A percentile compares a stretch with the other conserved stretches of the same genome.
Conservation (phyloP, 2,329 filamentous ascomycete genomes). For the Penicillium sp. region DNA sequence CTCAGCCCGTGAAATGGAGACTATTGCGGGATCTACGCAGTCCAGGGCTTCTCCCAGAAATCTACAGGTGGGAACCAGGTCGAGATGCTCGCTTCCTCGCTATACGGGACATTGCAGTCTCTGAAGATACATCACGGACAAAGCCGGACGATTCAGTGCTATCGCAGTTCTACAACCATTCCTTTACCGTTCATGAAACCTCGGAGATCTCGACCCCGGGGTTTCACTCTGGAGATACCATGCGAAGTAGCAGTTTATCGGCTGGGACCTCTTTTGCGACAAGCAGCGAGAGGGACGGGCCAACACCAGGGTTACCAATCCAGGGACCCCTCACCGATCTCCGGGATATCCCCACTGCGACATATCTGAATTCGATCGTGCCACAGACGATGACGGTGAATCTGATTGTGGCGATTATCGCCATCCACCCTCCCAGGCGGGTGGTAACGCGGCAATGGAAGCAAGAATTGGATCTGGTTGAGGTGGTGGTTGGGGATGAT, state of each 20-base stretch:
- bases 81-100: no score
- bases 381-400: constrained; percentile 78
- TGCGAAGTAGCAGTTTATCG: constrained; percentile 23
- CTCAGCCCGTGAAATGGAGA: constrained; percentile 27
- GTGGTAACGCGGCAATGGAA: constrained; percentile 54
- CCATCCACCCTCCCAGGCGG: constrained; percentile 57
- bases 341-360: constrained; percentile 59
- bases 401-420: constrained; percentile 69
- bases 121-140: not conserved
- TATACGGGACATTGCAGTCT: no score
- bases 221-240: constrained; percentile 13
- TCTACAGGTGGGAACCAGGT: no score
- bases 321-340: constrained; percentile 52
- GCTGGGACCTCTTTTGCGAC: no score
- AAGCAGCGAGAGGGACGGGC: no score
- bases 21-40: no score
- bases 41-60: no score
- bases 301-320: no score
- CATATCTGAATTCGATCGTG: constrained; percentile 56
- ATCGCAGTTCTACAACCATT: constrained; percentile 71
- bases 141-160: constrained; percentile 33
- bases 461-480: constrained; percentile 56
- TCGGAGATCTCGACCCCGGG: constrained; percentile 23
- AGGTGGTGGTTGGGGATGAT: constrained; percentile 75
- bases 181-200: constrained; percentile 61